A percentile compares a stretch with the other conserved stretches of the same genome.
phyloP scores from a whole-genome alignment of 164 flowering plant genomes.

The Tinospora cordifolia region DNA sequence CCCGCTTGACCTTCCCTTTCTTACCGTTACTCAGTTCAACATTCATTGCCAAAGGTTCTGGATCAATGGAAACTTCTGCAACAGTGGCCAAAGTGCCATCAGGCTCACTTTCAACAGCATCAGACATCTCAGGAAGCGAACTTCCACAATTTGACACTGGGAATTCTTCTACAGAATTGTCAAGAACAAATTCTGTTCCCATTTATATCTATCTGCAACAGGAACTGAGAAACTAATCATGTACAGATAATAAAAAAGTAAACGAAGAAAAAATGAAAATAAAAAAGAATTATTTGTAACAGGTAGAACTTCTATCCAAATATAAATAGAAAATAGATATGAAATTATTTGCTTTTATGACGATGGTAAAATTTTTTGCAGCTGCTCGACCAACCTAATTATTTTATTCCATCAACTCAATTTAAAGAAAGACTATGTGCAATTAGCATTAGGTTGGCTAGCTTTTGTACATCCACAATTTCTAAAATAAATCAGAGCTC shows the following conservation, averaged over 20 bases:
- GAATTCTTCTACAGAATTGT: constrained; percentile 9
- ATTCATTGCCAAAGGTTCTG: constrained; percentile 12
- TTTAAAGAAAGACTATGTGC: no score
- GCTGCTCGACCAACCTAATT: no score
- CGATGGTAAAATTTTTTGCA: no score
- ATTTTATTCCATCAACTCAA: background rate
- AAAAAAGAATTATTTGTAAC: background rate
- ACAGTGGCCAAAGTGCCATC: constrained; percentile 10
- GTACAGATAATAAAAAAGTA: background rate
- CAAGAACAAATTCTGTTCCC: background rate
- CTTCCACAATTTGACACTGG: constrained; percentile 1
- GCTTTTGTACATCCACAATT: background rate
- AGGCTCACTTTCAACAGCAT: background rate
- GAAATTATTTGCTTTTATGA: no score
- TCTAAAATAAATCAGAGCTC: background rate
- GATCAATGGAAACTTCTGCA: constrained; percentile 16
- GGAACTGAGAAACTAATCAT: background rate
- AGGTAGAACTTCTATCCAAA: background rate
- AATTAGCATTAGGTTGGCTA: no score
- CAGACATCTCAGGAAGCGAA: background rate
- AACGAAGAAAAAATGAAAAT: background rate
- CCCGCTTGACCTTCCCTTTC: constrained; percentile 20
- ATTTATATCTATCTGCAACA: constrained; percentile 13
- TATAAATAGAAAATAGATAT: no score
- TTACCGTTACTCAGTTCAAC: constrained; percentile 11